Percentiles rank a stretch among this genome's conserved stretches.
phyloP scores from a whole-genome alignment of 1,284 basidiomycete species.

The Vanrija sp. region DNA sequence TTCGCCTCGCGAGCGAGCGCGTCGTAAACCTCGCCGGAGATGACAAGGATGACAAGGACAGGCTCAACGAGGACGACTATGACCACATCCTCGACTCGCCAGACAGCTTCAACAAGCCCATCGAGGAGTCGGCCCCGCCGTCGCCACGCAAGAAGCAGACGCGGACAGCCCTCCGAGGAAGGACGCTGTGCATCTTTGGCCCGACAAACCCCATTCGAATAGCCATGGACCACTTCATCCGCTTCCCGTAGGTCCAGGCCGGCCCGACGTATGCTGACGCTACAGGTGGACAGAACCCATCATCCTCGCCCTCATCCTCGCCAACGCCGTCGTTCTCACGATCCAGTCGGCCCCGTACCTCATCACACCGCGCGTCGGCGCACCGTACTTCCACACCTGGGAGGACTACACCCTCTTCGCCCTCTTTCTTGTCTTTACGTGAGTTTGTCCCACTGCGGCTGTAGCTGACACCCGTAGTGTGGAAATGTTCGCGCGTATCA shows the following conservation, averaged over 20 bases:
- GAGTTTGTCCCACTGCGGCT: constrained; percentile 45
- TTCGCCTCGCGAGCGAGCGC: constrained; percentile 58
- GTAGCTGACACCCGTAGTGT: constrained; percentile 53
- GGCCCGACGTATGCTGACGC: background rate
- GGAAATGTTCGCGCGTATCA: constrained; percentile 82
- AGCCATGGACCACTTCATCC: constrained; percentile 62
- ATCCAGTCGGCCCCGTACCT: constrained; percentile 64
- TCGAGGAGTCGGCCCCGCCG: background rate
- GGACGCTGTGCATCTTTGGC: constrained; percentile 73
- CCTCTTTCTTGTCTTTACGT: constrained; percentile 85
- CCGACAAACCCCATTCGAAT: constrained; percentile 63
- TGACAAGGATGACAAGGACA: constrained; percentile 55
- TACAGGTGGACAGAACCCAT: constrained; percentile 80
- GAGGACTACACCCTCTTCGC: constrained; percentile 79
- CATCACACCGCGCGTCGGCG: constrained; percentile 50
- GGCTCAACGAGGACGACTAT: constrained; percentile 54
- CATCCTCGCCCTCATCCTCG: constrained; percentile 76
- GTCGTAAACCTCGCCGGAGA: constrained; percentile 73
- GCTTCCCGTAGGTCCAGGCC: constrained; percentile 59
- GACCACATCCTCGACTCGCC: constrained; percentile 10
- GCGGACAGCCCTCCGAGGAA: constrained; percentile 61
- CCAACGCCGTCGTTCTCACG: constrained; percentile 77
- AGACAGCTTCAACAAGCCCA: too few relatives aligned
- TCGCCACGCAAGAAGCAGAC: background rate
- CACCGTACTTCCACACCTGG: constrained; percentile 81